These are phyloP conservation scores for Phytophthora cactorum DNA, from an alignment of 352 stramenopile species.

Conservation along the genomic window DNA sequence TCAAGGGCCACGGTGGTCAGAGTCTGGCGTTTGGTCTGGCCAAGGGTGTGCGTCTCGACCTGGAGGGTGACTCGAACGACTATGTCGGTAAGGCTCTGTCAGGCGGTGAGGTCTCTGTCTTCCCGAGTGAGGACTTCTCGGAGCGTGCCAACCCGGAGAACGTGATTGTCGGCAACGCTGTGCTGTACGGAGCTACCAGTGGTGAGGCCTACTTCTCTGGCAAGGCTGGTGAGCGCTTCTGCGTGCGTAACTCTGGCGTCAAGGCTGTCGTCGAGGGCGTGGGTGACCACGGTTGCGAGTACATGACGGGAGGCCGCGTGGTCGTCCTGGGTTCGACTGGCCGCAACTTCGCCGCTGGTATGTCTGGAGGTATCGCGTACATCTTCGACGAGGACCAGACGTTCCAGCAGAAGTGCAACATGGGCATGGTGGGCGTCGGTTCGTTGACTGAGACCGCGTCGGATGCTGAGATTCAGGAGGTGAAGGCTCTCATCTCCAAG, in stretches of 20 bases:
- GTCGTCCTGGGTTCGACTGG: constrained; percentile 94
- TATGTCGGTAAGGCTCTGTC: constrained; percentile 96
- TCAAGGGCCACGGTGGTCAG: constrained; percentile 94
- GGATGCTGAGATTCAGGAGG: constrained; percentile 72
- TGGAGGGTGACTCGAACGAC: constrained; percentile 96
- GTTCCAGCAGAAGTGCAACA: constrained; percentile 95
- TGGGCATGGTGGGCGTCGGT: constrained; percentile 91
- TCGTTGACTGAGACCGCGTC: constrained; percentile 77
- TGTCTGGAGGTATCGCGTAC: constrained; percentile 97
- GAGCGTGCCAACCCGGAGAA: constrained; percentile 77
- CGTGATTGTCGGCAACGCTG: constrained; percentile 96
- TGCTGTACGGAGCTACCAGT: constrained; percentile 94
- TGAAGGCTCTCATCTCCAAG: constrained; percentile 90
- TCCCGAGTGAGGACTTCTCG: constrained; percentile 69
- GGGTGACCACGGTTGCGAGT: constrained; percentile 97
- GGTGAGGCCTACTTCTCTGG: constrained; percentile 96
- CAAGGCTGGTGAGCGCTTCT: constrained; percentile 96
- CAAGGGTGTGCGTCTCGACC: constrained; percentile 92
- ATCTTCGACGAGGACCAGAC: constrained; percentile 95
- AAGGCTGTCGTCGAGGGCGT: constrained; percentile 95
- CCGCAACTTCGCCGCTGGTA: constrained; percentile 96
- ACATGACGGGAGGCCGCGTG: constrained; percentile 97
- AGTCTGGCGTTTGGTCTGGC: constrained; percentile 94
- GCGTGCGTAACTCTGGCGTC: constrained; percentile 96
- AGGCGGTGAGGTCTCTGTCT: constrained; percentile 93